Conservation (phyloP, 2,329 filamentous ascomycete genomes). For the Epichloe sp. region DNA sequence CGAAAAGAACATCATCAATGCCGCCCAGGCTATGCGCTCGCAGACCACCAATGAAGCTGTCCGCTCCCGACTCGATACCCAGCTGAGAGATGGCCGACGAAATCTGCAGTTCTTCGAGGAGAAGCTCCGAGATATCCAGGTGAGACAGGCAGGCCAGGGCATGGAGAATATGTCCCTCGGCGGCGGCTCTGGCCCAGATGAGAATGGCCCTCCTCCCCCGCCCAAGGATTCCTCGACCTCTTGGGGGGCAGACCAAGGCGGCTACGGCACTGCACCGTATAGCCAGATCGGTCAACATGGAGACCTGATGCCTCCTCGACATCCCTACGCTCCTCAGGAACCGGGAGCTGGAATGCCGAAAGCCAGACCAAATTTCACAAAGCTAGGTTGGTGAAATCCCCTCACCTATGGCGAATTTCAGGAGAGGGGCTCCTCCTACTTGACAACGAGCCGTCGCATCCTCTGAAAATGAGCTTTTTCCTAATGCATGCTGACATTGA, state of each 20-base stretch:
- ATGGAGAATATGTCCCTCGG: slow-evolving; percentile 54
- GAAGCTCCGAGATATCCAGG: slow-evolving; percentile 74
- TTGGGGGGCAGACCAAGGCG: slow-evolving; percentile 37
- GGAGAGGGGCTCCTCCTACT: background rate
- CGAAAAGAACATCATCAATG: slow-evolving; percentile 89
- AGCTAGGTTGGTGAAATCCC: slow-evolving; percentile 56
- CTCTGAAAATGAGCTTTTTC: background rate
- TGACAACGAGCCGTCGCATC: background rate
- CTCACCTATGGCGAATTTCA: background rate
- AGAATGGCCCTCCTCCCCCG: slow-evolving; percentile 42
- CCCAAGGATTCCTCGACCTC: slow-evolving; percentile 52
- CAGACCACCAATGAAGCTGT: slow-evolving; percentile 90
- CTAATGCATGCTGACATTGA: background rate
- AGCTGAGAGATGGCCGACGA: slow-evolving; percentile 84
- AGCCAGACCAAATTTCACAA: slow-evolving; percentile 80
- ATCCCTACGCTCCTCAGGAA: slow-evolving; percentile 59
- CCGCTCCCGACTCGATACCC: slow-evolving; percentile 77
- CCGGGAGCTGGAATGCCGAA: slow-evolving; percentile 58
- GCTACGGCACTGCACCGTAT: slow-evolving; percentile 45
- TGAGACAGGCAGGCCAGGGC: slow-evolving; percentile 59
- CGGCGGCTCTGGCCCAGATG: slow-evolving; percentile 25
- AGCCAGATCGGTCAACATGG: slow-evolving; percentile 50
- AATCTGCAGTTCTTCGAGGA: slow-evolving; percentile 96
- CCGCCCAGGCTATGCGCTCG: slow-evolving; percentile 87
- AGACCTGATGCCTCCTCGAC: slow-evolving; percentile 67